These are phyloP conservation scores for Escallonia rubra DNA, from an alignment of 129 eudicot species.

Conservation along the genomic window DNA sequence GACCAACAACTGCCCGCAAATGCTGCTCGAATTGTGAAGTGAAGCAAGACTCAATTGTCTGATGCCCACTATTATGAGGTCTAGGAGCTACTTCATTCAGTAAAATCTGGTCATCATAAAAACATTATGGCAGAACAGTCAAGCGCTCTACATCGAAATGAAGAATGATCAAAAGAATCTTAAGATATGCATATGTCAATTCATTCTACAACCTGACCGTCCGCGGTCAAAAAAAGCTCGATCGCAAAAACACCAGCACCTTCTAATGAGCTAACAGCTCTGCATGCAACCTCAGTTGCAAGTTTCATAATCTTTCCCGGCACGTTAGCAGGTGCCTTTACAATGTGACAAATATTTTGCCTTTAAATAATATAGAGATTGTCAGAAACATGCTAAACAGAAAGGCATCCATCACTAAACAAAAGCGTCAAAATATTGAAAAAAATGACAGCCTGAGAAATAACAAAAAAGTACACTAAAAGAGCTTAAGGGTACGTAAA, in stretches of 20 bases:
- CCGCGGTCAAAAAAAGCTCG: conserved; percentile 46
- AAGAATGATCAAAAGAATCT: no score
- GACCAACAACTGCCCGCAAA: conserved; percentile 51
- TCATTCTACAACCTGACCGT: not conserved
- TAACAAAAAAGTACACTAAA: no score
- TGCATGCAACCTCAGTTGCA: conserved; percentile 43
- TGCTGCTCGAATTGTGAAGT: conserved; percentile 58
- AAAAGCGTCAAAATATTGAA: no score
- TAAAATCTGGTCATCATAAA: conserved; percentile 12
- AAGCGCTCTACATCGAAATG: conserved; percentile 17
- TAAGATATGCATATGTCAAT: no score
- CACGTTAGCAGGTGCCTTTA: conserved; percentile 87
- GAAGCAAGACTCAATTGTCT: conserved; percentile 43
- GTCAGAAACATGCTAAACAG: not conserved
- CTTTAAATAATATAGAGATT: conserved; percentile 20
- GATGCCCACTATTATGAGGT: conserved; percentile 61
- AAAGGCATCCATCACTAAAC: conserved; percentile 4
- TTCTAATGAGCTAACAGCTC: conserved; percentile 45
- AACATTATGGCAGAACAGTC: not conserved
- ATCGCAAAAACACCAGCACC: conserved; percentile 60
- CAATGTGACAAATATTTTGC: conserved; percentile 94
- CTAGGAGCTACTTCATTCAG: conserved; percentile 64
- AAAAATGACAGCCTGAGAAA: no score
- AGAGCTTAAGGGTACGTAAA: no score
- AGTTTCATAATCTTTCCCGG: conserved; percentile 74